These are phyloP conservation scores for Amphichorda felina DNA, from an alignment of 2,329 filamentous ascomycete genomes.

Conservation along the genomic window DNA sequence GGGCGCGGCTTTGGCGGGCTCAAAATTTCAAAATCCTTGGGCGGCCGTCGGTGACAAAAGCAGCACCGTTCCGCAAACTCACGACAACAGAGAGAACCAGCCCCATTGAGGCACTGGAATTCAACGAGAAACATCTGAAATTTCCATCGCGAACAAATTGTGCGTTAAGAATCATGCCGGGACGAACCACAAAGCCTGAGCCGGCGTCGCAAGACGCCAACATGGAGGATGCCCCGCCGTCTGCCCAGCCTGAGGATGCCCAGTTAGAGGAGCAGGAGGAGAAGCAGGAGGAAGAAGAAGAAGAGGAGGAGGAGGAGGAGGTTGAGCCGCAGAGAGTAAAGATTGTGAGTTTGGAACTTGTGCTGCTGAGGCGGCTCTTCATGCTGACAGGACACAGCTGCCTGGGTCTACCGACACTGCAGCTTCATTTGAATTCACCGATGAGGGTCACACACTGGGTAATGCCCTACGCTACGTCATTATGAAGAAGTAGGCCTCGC, in stretches of 20 bases:
- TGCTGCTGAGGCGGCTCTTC: not conserved
- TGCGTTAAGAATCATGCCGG: constrained; percentile 24
- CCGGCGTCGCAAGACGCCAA: constrained; percentile 17
- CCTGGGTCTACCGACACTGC: constrained; percentile 77
- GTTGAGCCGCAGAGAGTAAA: constrained; percentile 44
- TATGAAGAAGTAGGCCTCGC: constrained; percentile 81
- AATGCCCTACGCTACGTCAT: constrained; percentile 92
- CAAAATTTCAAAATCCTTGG: not conserved
- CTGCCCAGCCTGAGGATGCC: constrained; percentile 21
- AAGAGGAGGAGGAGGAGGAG: constrained; percentile 34
- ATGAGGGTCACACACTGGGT: constrained; percentile 90
- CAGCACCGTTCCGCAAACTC: too few species aligned
- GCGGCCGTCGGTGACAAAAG: too few species aligned
- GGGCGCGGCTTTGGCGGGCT: too few species aligned
- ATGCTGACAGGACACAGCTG: constrained; percentile 40
- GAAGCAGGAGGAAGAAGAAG: too few species aligned
- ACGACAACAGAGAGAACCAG: too few species aligned
- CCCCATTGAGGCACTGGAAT: too few species aligned
- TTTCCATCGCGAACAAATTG: too few species aligned
- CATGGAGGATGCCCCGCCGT: constrained; percentile 33
- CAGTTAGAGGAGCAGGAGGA: constrained; percentile 19
- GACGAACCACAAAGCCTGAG: constrained; percentile 23
- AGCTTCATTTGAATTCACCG: constrained; percentile 87
- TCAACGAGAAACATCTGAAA: too few species aligned
- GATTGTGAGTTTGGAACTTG: constrained; percentile 30